Evolutionary conservation across 2,329 filamentous ascomycete genomes (phyloP).

Genomic region (Cercospora sp.): DNA sequence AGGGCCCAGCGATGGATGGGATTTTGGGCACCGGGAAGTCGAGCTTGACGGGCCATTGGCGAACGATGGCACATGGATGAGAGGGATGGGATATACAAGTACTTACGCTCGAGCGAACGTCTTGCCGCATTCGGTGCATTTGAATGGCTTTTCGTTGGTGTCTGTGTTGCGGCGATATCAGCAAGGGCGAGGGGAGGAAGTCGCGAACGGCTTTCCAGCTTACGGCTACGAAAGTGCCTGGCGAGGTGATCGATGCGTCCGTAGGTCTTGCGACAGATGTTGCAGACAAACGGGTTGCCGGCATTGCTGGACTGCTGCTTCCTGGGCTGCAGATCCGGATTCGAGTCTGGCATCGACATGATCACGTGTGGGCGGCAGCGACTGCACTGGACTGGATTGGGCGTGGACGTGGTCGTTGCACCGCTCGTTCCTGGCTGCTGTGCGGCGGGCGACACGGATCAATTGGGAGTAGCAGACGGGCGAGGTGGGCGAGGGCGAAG

Average conservation of each 20-base stretch:
- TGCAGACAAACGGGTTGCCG: slow-evolving; percentile 26
- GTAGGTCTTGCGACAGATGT: slow-evolving; percentile 28
- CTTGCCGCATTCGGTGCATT: slow-evolving; percentile 25
- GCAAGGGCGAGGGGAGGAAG: background rate
- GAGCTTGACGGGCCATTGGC: background rate
- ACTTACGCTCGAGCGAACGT: slow-evolving; percentile 29
- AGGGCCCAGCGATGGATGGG: background rate
- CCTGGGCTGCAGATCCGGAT: background rate
- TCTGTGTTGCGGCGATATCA: slow-evolving; percentile 17
- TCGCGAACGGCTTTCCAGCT: background rate
- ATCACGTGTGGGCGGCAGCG: background rate
- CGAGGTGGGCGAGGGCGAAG: slow-evolving; percentile 12
- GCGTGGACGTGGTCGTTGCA: no score
- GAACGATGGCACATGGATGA: background rate
- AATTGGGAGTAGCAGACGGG: slow-evolving; percentile 9
- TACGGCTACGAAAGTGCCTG: slow-evolving; percentile 27
- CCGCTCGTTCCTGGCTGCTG: background rate
- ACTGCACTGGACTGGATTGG: no score
- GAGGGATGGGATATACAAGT: background rate
- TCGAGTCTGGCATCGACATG: slow-evolving; percentile 11
- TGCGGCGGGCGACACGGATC: background rate
- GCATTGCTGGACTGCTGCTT: slow-evolving; percentile 2
- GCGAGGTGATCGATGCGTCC: slow-evolving; percentile 28
- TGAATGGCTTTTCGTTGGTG: slow-evolving; percentile 29
- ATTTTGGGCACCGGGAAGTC: background rate